Conservation (phyloP, 2,329 filamentous ascomycete genomes). For the Setomelanomma holmii region DNA sequence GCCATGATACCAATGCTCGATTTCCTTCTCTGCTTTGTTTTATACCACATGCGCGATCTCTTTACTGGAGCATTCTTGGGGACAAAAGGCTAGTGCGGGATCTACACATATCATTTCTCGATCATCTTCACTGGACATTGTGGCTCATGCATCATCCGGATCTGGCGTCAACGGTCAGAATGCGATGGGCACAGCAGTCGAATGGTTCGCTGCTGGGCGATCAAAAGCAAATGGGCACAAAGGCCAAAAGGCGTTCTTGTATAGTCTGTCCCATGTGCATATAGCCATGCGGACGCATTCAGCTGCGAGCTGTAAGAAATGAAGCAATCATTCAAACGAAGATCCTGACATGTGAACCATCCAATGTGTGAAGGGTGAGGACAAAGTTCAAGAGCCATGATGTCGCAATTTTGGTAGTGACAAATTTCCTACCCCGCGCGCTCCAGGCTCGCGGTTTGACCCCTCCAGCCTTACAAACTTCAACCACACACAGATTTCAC, state of each 20-base stretch:
- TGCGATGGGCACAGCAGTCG: slow-evolving; percentile 13
- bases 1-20: slow-evolving; percentile 41
- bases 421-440: neutral
- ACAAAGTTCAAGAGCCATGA: too few relatives aligned
- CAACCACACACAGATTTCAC: neutral
- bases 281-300: slow-evolving; percentile 1
- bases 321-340: neutral
- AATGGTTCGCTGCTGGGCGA: slow-evolving; percentile 1
- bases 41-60: slow-evolving; percentile 58
- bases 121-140: slow-evolving; percentile 8
- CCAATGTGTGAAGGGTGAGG: too few relatives aligned
- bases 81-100: slow-evolving; percentile 37
- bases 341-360: too few relatives aligned
- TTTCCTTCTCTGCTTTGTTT: slow-evolving; percentile 35
- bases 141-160: slow-evolving; percentile 14
- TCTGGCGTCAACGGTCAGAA: slow-evolving; percentile 4
- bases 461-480: neutral
- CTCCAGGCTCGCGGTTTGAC: neutral
- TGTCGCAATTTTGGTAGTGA: neutral
- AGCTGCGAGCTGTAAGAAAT: neutral
- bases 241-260: slow-evolving; percentile 19
- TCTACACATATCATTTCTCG: slow-evolving; percentile 8
- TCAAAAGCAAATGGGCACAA: slow-evolving; percentile 10
- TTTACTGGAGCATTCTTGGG: slow-evolving; percentile 66
- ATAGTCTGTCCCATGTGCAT: slow-evolving; percentile 17